phyloP scores from a whole-genome alignment of 192 early-diverging fungal species.

The Coemansia guatemalensis region DNA sequence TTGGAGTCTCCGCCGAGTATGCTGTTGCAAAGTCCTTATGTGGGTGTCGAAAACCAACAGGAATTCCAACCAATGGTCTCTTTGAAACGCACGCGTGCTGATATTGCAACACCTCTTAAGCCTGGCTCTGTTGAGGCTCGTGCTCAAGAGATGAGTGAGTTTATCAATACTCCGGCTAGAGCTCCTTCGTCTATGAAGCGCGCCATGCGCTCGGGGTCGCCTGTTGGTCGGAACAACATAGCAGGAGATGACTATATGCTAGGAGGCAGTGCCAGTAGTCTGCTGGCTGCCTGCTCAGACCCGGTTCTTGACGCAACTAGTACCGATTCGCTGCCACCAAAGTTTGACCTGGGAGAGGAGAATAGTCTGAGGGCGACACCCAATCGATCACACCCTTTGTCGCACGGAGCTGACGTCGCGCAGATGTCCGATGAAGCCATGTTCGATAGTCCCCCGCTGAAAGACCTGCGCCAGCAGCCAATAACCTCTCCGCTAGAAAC shows the following conservation, averaged over 20 bases:
- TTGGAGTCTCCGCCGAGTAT: slow-evolving; percentile 31
- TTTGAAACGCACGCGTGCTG: slow-evolving; percentile 43
- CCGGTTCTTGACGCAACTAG: not conserved
- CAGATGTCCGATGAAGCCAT: not conserved
- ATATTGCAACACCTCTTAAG: slow-evolving; percentile 43
- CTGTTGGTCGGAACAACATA: slow-evolving; percentile 1
- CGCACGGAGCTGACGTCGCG: not conserved
- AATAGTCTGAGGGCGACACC: not conserved
- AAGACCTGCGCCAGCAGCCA: too few species aligned
- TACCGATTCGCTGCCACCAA: slow-evolving; percentile 7
- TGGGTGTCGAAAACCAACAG: not conserved
- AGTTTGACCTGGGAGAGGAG: not conserved
- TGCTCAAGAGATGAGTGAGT: slow-evolving; percentile 25
- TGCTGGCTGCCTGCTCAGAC: not conserved
- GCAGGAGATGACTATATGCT: not conserved
- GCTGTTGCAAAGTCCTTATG: slow-evolving; percentile 26
- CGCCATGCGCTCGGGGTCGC: slow-evolving; percentile 37
- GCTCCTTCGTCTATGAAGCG: slow-evolving; percentile 45
- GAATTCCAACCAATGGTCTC: not conserved
- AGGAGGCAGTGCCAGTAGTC: not conserved
- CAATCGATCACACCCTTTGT: not conserved
- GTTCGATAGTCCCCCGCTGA: too few species aligned
- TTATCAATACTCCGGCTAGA: slow-evolving; percentile 38
- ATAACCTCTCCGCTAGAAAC: too few species aligned
- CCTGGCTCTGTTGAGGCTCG: slow-evolving; percentile 32